Evolutionary conservation across 495 filamentous ascomycete genomes (phyloP).

Genomic region (Penicillium lividum): DNA sequence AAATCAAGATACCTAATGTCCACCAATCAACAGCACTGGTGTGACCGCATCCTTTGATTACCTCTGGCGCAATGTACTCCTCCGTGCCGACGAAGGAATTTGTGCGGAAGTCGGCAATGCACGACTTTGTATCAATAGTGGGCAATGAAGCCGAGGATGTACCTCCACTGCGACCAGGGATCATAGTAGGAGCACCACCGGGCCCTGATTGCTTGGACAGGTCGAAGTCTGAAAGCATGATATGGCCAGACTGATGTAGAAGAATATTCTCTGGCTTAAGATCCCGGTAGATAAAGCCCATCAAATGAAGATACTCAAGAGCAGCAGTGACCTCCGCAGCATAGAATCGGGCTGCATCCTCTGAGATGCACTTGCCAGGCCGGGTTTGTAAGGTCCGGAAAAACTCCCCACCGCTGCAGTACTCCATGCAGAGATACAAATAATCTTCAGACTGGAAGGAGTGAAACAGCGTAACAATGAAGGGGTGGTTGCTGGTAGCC

Average conservation of each 20-base stretch:
- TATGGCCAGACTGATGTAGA: slow-evolving; percentile 83
- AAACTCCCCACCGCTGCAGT: slow-evolving; percentile 98
- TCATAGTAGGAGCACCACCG: slow-evolving; percentile 96
- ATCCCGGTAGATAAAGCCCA: slow-evolving; percentile 99
- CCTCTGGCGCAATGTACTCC: slow-evolving; percentile 97
- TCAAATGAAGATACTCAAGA: slow-evolving; percentile 94
- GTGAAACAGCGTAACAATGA: slow-evolving; percentile 97
- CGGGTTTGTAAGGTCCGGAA: slow-evolving; percentile 94
- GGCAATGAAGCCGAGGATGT: slow-evolving; percentile 79
- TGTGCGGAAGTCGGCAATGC: slow-evolving; percentile 96
- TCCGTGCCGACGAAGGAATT: slow-evolving; percentile 99
- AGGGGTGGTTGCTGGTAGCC: slow-evolving; percentile 97
- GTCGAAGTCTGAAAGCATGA: slow-evolving; percentile 99
- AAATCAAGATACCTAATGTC: slow-evolving; percentile 95
- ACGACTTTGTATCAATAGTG: slow-evolving; percentile 97
- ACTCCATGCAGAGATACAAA: slow-evolving; percentile 98
- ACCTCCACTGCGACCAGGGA: slow-evolving; percentile 76
- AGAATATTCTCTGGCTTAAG: slow-evolving; percentile 93
- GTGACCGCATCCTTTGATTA: slow-evolving; percentile 97
- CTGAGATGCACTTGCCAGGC: slow-evolving; percentile 93
- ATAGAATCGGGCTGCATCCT: slow-evolving; percentile 97
- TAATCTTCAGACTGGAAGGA: slow-evolving; percentile 99
- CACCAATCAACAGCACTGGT: slow-evolving; percentile 99
- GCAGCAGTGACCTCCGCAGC: slow-evolving; percentile 98
- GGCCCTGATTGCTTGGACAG: slow-evolving; percentile 96